Percentiles rank a stretch among this genome's conserved stretches.
These are phyloP conservation scores for Talaromyces atroroseus DNA, from an alignment of 2,329 filamentous ascomycete species.

Conservation along the genomic window DNA sequence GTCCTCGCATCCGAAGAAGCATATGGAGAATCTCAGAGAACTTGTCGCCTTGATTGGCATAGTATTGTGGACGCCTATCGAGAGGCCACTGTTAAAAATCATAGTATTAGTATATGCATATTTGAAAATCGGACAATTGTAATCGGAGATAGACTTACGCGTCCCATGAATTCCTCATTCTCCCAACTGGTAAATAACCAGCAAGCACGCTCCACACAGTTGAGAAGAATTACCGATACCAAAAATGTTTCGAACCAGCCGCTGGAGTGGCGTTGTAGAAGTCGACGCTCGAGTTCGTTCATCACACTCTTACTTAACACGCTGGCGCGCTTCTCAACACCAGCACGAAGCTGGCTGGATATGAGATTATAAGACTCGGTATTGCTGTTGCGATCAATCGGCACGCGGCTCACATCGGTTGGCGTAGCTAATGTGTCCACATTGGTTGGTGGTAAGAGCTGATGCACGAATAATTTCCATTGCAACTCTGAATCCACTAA, in stretches of 20 bases:
- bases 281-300: constrained; percentile 56
- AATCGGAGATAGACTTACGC: constrained; percentile 24
- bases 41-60: constrained; percentile 52
- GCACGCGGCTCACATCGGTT: constrained; percentile 36
- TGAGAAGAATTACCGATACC: constrained; percentile 54
- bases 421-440: constrained; percentile 33
- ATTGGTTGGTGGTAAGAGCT: constrained; percentile 32
- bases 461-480: constrained; percentile 48
- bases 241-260: constrained; percentile 56
- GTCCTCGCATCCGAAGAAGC: constrained; percentile 52
- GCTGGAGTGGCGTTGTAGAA: constrained; percentile 53
- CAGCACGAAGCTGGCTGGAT: constrained; percentile 50
- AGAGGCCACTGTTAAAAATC: constrained; percentile 45
- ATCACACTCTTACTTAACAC: constrained; percentile 50
- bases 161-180: constrained; percentile 30
- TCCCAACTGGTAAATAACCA: constrained; percentile 54
- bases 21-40: constrained; percentile 55
- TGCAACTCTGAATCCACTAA: constrained; percentile 45
- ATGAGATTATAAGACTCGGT: constrained; percentile 47
- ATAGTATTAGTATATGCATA: background rate
- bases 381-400: constrained; percentile 36
- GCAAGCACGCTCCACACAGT: constrained; percentile 55
- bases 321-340: constrained; percentile 50
- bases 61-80: constrained; percentile 47
- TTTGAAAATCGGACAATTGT: background rate